Evolutionary conservation across 1,139 yeast genomes (phyloP).

Genomic region (Eremothecium gossypii): DNA sequence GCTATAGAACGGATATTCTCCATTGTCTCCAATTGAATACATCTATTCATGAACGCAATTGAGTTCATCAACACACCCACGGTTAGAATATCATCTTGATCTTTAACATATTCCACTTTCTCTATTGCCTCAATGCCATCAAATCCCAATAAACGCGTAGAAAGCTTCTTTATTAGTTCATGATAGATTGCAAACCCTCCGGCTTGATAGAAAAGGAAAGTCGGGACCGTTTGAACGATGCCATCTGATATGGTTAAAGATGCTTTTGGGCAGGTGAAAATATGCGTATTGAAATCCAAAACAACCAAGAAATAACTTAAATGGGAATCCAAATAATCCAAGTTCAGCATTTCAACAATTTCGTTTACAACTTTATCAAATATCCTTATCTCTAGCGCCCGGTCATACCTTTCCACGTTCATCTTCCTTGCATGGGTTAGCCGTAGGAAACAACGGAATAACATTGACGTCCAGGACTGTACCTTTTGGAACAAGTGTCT

Average conservation of each 20-base stretch:
- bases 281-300: conserved; percentile 23
- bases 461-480: conserved; percentile 38
- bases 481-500: conserved; percentile 43
- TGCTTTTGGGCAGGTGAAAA: conserved; percentile 24
- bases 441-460: conserved; percentile 29
- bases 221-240: conserved; percentile 36
- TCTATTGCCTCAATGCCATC: conserved; percentile 30
- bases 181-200: conserved; percentile 34
- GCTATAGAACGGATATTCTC: conserved; percentile 22
- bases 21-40: conserved; percentile 29
- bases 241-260: conserved; percentile 26
- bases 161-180: conserved; percentile 17
- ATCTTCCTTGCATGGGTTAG: conserved; percentile 22
- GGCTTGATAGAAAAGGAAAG: conserved; percentile 39
- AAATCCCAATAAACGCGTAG: conserved; percentile 18
- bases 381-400: conserved; percentile 22
- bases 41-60: conserved; percentile 36
- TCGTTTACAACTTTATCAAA: conserved; percentile 22
- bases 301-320: conserved; percentile 28
- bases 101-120: conserved; percentile 34
- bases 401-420: conserved; percentile 15
- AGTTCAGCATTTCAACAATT: conserved; percentile 17
- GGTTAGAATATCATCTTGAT: conserved; percentile 33
- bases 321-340: conserved; percentile 14
- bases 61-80: conserved; percentile 37